phyloP scores from a whole-genome alignment of 23 red algal species.

The Chondrus crispus region DNA sequence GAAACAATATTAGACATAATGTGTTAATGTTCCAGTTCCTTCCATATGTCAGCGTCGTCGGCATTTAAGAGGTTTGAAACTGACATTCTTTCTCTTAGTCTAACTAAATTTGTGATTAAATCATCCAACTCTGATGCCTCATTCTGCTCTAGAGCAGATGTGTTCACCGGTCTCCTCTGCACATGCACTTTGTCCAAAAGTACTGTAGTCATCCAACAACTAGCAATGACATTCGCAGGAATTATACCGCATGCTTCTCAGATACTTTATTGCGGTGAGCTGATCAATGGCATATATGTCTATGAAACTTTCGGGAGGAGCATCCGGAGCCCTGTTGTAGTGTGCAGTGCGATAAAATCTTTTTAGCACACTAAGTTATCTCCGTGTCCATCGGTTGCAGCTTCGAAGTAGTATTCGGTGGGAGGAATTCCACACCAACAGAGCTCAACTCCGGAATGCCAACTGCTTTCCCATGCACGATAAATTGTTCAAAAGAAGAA shows the following conservation, averaged over 20 bases:
- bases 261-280: not conserved
- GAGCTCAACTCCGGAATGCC: not conserved
- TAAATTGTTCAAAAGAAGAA: not conserved
- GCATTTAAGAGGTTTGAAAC: not conserved
- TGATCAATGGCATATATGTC: not conserved
- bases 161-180: not conserved
- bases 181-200: not conserved
- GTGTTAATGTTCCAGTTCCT: too few species aligned
- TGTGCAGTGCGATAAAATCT: not conserved
- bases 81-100: not conserved
- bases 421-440: not conserved
- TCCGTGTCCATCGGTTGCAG: not conserved
- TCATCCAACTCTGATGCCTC: not conserved
- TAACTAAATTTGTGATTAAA: not conserved
- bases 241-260: not conserved
- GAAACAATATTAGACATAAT: too few species aligned
- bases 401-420: not conserved
- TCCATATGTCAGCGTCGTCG: not conserved
- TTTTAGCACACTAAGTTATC: not conserved
- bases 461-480: not conserved
- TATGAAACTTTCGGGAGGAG: not conserved
- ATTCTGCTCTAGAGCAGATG: not conserved
- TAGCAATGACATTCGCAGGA: not conserved
- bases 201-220: not conserved
- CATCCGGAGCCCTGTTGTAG: not conserved